Percentiles rank a stretch among this genome's conserved stretches.
These are phyloP conservation scores for Candolleomyces efflorescens DNA, from an alignment of 768 basidiomycete species.

Conservation along the genomic window DNA sequence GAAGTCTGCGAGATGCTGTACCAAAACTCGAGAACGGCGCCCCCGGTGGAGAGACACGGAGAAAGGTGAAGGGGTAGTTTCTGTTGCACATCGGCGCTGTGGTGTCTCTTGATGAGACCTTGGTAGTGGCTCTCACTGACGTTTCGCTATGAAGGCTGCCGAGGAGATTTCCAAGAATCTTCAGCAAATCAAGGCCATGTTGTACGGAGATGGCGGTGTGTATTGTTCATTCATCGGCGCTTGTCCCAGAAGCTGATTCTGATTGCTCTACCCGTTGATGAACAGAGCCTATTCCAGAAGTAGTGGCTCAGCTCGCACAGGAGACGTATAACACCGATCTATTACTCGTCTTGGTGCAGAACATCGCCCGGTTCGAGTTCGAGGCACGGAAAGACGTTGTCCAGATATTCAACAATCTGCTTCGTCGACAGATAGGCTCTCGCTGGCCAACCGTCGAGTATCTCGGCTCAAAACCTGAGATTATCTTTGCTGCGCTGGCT, in stretches of 20 bases:
- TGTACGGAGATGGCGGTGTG: conserved; percentile 86
- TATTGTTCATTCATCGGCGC: conserved; percentile 6
- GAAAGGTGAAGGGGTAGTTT: conserved; percentile 56
- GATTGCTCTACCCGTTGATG: conserved; percentile 3
- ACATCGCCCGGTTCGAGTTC: conserved; percentile 88
- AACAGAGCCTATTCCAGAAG: conserved; percentile 79
- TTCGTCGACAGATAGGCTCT: conserved; percentile 87
- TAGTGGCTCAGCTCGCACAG: conserved; percentile 91
- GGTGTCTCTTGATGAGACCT: neutral
- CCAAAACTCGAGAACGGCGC: conserved; percentile 69
- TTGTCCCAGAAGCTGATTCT: neutral
- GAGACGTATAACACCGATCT: conserved; percentile 93
- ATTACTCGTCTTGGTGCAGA: conserved; percentile 71
- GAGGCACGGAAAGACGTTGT: conserved; percentile 87
- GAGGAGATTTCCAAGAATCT: conserved; percentile 90
- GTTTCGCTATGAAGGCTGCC: conserved; percentile 51
- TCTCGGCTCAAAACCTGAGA: conserved; percentile 67
- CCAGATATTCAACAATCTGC: conserved; percentile 85
- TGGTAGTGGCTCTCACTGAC: neutral
- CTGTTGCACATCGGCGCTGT: neutral
- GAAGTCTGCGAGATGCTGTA: conserved; percentile 74
- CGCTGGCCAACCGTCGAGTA: conserved; percentile 98
- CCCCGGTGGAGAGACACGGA: conserved; percentile 69
- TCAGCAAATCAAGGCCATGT: conserved; percentile 83
- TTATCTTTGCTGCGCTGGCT: conserved; percentile 77